Conservation (phyloP, 352 stramenopile genomes). For the Phytopythium kandeliae region DNA sequence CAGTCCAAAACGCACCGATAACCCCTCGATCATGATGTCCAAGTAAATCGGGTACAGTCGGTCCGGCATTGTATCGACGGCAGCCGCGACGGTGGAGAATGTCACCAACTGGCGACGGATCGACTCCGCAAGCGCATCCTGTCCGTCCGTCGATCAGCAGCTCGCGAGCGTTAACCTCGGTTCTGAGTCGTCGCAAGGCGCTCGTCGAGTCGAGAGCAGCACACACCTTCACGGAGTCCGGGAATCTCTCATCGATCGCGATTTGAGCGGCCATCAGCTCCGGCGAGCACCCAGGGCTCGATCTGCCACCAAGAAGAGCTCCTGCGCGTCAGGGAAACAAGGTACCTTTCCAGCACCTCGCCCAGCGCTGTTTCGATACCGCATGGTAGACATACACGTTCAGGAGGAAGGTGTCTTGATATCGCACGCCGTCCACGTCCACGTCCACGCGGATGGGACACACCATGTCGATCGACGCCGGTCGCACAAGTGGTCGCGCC, state of each 20-base stretch:
- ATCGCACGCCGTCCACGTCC: constrained; percentile 65
- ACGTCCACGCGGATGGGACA: constrained; percentile 76
- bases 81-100: constrained; percentile 42
- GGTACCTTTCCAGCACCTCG: background rate
- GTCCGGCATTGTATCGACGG: constrained; percentile 7
- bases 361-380: background rate
- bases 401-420: constrained; percentile 72
- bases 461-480: constrained; percentile 33
- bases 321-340: background rate
- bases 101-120: constrained; percentile 62
- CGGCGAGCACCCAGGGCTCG: constrained; percentile 24
- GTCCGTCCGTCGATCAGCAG: background rate
- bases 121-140: constrained; percentile 64
- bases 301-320: constrained; percentile 10
- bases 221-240: constrained; percentile 31
- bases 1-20: constrained; percentile 33
- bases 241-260: constrained; percentile 53
- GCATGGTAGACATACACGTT: constrained; percentile 35
- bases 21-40: constrained; percentile 60
- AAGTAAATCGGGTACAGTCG: constrained; percentile 62
- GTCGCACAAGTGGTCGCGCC: constrained; percentile 10
- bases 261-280: constrained; percentile 56
- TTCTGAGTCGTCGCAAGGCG: background rate
- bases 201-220: background rate
- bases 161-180: background rate